Conservation (phyloP, 2,329 filamentous ascomycete species). For the Dichotomopilus funicola region DNA sequence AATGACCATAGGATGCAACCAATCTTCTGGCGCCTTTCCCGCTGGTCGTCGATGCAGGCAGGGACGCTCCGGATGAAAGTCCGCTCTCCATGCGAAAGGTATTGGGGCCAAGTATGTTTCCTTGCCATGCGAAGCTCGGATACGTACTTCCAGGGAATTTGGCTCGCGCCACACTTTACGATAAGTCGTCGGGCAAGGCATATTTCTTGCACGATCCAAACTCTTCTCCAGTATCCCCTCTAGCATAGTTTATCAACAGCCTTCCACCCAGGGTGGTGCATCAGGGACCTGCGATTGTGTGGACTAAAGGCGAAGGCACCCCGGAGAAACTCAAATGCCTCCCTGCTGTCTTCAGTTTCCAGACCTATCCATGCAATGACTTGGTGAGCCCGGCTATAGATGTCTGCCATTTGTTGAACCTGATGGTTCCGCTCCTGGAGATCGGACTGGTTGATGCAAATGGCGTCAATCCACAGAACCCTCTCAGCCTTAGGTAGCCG, state of each 20-base stretch:
- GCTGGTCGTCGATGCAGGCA: neutral
- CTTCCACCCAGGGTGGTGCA: neutral
- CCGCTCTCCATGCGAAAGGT: neutral
- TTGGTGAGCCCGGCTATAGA: neutral
- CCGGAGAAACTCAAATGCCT: neutral
- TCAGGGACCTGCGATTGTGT: neutral
- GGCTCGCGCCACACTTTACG: neutral
- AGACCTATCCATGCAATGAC: neutral
- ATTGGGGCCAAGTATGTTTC: neutral
- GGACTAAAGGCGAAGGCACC: neutral
- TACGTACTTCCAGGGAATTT: neutral
- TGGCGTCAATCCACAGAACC: neutral
- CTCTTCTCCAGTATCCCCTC: neutral
- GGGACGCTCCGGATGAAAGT: neutral
- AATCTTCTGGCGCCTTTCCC: neutral
- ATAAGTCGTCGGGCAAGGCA: neutral
- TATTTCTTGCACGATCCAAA: neutral
- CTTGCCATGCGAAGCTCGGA: neutral
- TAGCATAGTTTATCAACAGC: neutral
- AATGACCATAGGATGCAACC: neutral
- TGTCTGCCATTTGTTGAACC: neutral
- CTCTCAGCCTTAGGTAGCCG: neutral
- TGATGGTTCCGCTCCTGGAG: neutral
- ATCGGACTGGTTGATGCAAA: neutral
- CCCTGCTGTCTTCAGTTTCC: neutral